Conservation (phyloP, 202 grass and related monocot genomes). For the Brachypodium distachyon region DNA sequence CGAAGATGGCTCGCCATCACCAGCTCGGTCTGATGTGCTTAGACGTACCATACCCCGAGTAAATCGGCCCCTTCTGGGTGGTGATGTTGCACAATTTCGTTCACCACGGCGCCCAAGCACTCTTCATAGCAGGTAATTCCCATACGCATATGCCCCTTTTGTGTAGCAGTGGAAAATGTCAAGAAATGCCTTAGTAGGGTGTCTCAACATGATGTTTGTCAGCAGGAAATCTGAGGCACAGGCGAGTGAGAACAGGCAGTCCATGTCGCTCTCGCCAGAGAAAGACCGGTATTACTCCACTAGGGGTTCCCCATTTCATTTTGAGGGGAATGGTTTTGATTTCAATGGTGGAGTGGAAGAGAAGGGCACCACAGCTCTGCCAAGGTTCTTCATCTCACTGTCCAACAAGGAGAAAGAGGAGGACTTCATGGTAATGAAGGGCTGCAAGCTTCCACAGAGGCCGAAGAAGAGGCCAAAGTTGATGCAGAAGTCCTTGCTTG, state of each 20-base stretch:
- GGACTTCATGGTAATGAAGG: slow-evolving; percentile 98
- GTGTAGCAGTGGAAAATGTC: background rate
- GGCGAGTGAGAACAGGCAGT: slow-evolving; percentile 19
- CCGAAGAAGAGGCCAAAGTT: slow-evolving; percentile 97
- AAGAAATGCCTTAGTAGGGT: background rate
- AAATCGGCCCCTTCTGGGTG: slow-evolving; percentile 44
- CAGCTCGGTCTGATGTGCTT: slow-evolving; percentile 23
- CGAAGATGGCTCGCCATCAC: slow-evolving; percentile 42
- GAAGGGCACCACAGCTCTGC: slow-evolving; percentile 37
- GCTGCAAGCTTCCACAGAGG: slow-evolving; percentile 96
- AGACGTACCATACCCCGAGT: slow-evolving; percentile 34
- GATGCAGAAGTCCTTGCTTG: slow-evolving; percentile 91
- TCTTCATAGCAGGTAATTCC: slow-evolving; percentile 52
- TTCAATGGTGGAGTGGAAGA: slow-evolving; percentile 44
- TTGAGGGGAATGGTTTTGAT: slow-evolving; percentile 55
- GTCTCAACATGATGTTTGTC: background rate
- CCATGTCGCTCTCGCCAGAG: slow-evolving; percentile 47
- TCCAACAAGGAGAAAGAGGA: slow-evolving; percentile 99
- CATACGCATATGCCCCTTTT: background rate
- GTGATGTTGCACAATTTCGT: slow-evolving; percentile 26
- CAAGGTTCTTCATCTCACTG: slow-evolving; percentile 84
- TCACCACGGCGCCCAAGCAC: slow-evolving; percentile 39
- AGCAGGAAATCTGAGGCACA: slow-evolving; percentile 25
- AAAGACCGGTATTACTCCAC: slow-evolving; percentile 94
- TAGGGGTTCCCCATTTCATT: slow-evolving; percentile 62